Conservation (phyloP, 805 yeast genomes). For the Cyberlindnera mrakii region DNA sequence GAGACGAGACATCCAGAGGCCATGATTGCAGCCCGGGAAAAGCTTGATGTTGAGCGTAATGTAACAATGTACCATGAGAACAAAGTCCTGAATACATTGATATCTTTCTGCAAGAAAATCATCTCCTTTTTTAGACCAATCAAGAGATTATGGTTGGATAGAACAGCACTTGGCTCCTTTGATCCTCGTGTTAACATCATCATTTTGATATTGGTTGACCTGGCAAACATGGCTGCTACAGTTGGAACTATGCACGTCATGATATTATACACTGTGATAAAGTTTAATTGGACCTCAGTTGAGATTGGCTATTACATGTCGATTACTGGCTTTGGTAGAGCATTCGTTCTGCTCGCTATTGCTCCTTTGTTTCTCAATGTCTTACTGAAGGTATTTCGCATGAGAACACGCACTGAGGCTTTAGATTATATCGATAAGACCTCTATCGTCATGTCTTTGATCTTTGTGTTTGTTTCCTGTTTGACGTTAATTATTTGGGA, state of each 20-base stretch:
- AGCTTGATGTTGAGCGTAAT: background rate
- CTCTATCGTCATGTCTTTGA: slow-evolving; percentile 1
- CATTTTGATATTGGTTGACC: slow-evolving; percentile 15
- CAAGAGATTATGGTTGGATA: slow-evolving; percentile 17
- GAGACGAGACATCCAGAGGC: slow-evolving; percentile 21
- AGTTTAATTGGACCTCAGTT: slow-evolving; percentile 20
- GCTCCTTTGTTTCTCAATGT: slow-evolving; percentile 9
- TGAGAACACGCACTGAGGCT: background rate
- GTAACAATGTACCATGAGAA: background rate
- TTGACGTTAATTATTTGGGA: background rate
- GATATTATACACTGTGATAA: slow-evolving; percentile 14
- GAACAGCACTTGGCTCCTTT: slow-evolving; percentile 7
- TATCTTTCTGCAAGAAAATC: background rate
- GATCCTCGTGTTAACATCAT: slow-evolving; percentile 18
- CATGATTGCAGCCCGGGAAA: background rate
- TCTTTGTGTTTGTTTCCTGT: slow-evolving; percentile 5
- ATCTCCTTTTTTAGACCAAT: slow-evolving; percentile 14
- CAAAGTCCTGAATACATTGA: background rate
- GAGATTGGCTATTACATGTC: slow-evolving; percentile 23
- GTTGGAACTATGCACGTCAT: slow-evolving; percentile 18
- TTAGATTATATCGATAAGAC: slow-evolving; percentile 3
- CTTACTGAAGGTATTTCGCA: background rate
- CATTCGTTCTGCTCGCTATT: slow-evolving; percentile 12
- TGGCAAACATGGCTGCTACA: slow-evolving; percentile 18
- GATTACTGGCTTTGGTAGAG: slow-evolving; percentile 18